Evolutionary conservation across 352 stramenopile genomes (phyloP), one percentile per base, ranked within the genome.

Genomic region (Ophiocytium majus): DNA sequence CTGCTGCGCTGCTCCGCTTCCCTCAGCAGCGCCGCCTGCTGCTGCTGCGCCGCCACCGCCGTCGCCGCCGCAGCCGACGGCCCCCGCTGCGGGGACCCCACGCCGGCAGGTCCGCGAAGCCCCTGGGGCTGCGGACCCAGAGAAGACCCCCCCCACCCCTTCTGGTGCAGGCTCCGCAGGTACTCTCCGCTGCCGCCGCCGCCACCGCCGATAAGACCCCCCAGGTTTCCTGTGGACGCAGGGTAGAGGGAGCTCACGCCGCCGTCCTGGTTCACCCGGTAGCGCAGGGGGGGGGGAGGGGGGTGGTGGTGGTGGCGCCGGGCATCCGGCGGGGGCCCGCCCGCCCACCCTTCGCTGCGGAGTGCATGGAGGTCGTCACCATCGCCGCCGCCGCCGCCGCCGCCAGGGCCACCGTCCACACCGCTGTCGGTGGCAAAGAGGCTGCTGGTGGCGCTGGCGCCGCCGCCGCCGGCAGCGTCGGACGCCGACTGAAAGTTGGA

Each of bases 211-310:
- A 78, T 78, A 10, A 78, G 35, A 17, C 66, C 66, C 5, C 66
- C 66, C 32, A 78, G 66, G 14, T 78, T 78, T 5, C 66, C 66
- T 14, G 66, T 78, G 32, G 66, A 78, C 35, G 66, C 66, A 14
- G 66, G 66, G 66, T 78, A 78, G 5, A 78, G 5, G 35, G 66
- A 78, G 66, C 66, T 78, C 32, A 78, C 32, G 32, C 66, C 66
- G 35, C 66, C 32, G 35, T 78, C 35, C 66, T 78, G 66, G 35
- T 78, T 78, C 5, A 78, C 5, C 5, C 35, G 32, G 66, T 78
- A 78, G 32, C 66, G 66, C 66, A 78, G 35, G 5, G 5, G 66
- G 5, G 5, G 66, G 5, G 5, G 66, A 5, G 5, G 66, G 5
- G 32, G 66, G 5, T 78, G 32, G 5, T 78, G 35, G 5, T 43